Base-by-base conservation (phyloP, 768 basidiomycete genomes). In the Lentinula edodes region DNA sequence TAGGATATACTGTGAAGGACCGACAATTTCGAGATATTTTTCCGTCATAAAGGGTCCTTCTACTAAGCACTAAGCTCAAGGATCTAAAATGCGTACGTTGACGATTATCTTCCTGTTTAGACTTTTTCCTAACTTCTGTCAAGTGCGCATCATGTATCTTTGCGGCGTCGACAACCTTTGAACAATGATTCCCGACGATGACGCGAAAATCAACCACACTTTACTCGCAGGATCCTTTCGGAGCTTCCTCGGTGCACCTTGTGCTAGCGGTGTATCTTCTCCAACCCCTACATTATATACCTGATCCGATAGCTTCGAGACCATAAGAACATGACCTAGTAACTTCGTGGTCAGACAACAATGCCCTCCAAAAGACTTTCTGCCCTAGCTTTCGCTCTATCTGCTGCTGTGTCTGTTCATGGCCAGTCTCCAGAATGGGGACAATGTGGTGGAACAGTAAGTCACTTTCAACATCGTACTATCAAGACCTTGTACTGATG, bases 161-260 rank as follows among this genome's bases (percentile, higher is more conserved):
- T 36, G 53, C 38, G 16, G n/a, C 51, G 16, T 52, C 35, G 8
- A 15, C 15, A 34, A 6, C 32, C 18, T 48, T 35, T 1, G n/a
- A n/a, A 18, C 6, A 52, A 6, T 15, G 7, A 5, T 36, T 16
- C 45, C 72, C 72, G 72, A 73, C 59, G 66, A 69, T 71, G 70
- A 61, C 63, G 72, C 72, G 72, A 73, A 70, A 66, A 72, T 69
- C 61, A 63, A n/a, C 72, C 72, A 59, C 56, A 58, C 43, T 18
- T 53, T 13, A 15, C 51, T 35, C 56, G 38, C 32, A 39, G 15
- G 18, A 15, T 28, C 7, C 20, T 34, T 16, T 39, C 56, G 55
- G 43, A 45, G n/a, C 46, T 55, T 55, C 23, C 1, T 39, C 53
- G 53, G 53, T 55, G 15, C 9, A 34, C 20, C 38, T 41, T 39